Evolutionary conservation across 306 rosid species (phyloP).

Genomic region (Vicia faba): DNA sequence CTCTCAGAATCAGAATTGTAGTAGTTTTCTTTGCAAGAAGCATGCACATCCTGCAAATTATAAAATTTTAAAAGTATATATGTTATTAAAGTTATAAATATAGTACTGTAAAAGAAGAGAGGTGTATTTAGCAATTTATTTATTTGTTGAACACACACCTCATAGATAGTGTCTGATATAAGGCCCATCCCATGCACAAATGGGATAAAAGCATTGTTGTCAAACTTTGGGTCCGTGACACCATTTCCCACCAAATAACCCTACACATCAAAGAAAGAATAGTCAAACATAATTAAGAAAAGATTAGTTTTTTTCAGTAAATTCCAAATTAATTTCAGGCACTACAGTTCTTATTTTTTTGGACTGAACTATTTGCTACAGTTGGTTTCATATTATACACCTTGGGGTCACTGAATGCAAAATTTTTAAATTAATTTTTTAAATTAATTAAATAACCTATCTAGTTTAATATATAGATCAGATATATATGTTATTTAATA

Average conservation of each 20-base stretch:
- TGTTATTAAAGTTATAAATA: too few relatives aligned
- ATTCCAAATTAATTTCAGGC: constrained; percentile 10
- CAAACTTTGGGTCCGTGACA: constrained; percentile 62
- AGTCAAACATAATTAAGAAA: background rate
- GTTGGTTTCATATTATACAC: constrained; percentile 1
- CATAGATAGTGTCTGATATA: constrained; percentile 58
- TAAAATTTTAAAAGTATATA: background rate
- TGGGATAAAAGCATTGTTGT: constrained; percentile 70
- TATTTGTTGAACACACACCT: constrained; percentile 38
- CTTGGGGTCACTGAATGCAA: too few relatives aligned
- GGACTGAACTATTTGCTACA: background rate
- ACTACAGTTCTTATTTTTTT: background rate
- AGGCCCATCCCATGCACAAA: constrained; percentile 91
- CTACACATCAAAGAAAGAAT: constrained; percentile 35
- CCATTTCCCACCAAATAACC: constrained; percentile 89
- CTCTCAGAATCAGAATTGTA: constrained; percentile 20
- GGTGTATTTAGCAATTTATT: background rate
- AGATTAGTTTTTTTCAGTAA: background rate
- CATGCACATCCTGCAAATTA: constrained; percentile 32
- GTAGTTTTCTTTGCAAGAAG: constrained; percentile 55
- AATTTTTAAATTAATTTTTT: too few relatives aligned
- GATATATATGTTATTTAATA: too few relatives aligned
- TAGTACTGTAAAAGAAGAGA: background rate
- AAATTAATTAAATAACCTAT: too few relatives aligned
- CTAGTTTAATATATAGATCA: too few relatives aligned